Base-by-base conservation (phyloP, 345 rosid species). In the Eucalyptus tenuipes region DNA sequence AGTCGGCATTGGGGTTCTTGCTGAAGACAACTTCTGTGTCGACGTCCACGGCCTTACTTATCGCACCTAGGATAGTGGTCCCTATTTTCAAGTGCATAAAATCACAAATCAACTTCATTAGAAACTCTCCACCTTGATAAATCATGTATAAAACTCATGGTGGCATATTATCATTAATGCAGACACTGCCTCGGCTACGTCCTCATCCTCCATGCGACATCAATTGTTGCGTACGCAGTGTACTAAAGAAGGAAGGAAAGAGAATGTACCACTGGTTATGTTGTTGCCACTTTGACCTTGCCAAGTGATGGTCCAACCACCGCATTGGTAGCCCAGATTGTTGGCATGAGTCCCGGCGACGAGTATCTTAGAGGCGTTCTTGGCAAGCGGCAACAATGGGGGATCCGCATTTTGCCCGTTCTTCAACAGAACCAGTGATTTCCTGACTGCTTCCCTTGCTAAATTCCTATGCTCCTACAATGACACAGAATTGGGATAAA, bases 281-380 rank as follows among this genome's bases (percentile, higher is more conserved):
- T 94, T 94, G 87, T 95, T 97, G 89, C 94, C 93, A 10, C 53
- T 37, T 20, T 91, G 92, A 40, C 99, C 99, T 64, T 96, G 97
- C 98, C 96, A 96, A 13, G 94, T 49, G 85, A 95, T 93, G 3
- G 99, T 95, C 99, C 99, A 97, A 48, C 98, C 99, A 5, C 98
- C 98, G 52, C 99, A 96, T 88, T 97, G 99, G 79, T 95, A 90
- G 47, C 98, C 99, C 91, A 97, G 88, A 86, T 97, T 93, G 90
- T 95, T 91, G 52, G 98, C 98, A 48, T 96, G 99, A 53, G 93
- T 95, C 48, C 99, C 99, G 5, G 97, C 95, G 16, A 97, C 98
- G 37, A 97, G 93, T 64, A 97, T 93, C 92, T 88, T 95, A 3
- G 93, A 29, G 20, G 92, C 88, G 27, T 93, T 94, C 93, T 95